Evolutionary conservation across 169 alveolate genomes (phyloP).

Genomic region (Plasmodium fragile): DNA sequence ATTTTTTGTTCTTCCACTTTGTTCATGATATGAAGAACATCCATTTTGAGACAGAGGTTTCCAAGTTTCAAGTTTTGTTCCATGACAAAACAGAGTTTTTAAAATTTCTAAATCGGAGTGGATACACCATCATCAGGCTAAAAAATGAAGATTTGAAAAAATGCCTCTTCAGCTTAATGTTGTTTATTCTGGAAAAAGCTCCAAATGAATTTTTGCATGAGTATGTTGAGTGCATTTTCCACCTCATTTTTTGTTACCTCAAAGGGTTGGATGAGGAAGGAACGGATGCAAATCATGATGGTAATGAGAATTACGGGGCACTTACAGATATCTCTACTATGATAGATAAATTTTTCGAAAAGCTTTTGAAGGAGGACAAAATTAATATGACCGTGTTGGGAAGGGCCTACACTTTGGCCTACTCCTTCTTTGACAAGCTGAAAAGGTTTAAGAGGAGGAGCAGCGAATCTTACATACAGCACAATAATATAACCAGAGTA

Average conservation of each 20-base stretch:
- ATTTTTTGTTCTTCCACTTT: conserved; percentile 31
- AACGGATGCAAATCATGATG: not conserved
- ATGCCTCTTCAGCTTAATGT: not conserved
- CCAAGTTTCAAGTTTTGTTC: not conserved
- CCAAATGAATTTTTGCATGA: conserved; percentile 3
- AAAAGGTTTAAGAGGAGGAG: conserved; percentile 19
- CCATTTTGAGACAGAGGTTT: conserved; percentile 18
- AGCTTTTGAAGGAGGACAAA: not conserved
- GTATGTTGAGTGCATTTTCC: conserved; percentile 36
- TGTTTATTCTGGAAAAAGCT: conserved; percentile 18
- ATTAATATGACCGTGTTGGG: conserved; percentile 26
- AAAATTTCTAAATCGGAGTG: conserved; percentile 6
- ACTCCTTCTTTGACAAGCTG: conserved; percentile 48
- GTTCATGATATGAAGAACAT: not conserved
- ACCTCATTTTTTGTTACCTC: conserved; percentile 28
- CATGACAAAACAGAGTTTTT: conserved; percentile 26
- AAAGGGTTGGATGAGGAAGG: not conserved
- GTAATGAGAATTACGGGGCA: not conserved
- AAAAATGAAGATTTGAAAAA: conserved; percentile 40
- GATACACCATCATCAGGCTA: conserved; percentile 12
- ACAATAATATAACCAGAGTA: conserved; percentile 32
- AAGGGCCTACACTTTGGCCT: conserved; percentile 20
- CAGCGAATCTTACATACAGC: conserved; percentile 37
- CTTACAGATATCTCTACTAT: conserved; percentile 11
- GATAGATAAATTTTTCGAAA: conserved; percentile 41